Evolutionary conservation across 306 rosid genomes (phyloP).

Genomic region (Vigna unguiculata): DNA sequence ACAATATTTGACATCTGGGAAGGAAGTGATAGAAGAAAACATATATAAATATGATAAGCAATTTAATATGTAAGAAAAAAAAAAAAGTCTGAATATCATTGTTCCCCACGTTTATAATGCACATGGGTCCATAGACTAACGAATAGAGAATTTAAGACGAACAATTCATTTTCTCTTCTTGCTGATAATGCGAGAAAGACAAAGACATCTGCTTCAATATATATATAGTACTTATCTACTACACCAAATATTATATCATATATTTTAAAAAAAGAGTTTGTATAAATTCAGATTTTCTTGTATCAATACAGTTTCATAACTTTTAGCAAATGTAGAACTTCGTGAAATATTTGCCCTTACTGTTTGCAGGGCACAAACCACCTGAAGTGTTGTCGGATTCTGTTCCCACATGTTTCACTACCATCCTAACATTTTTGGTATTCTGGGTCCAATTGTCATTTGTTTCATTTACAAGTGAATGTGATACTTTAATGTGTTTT

Average conservation of each 20-base stretch:
- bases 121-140: no score
- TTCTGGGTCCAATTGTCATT: neutral
- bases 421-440: neutral
- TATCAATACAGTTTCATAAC: neutral
- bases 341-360: neutral
- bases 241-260: neutral
- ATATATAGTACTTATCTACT: no score
- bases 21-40: no score
- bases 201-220: no score
- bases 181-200: no score
- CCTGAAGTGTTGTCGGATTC: constrained; percentile 24
- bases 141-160: no score
- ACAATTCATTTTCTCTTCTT: no score
- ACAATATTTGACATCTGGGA: no score
- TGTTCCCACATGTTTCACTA: constrained; percentile 5
- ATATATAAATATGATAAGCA: no score
- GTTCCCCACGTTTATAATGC: no score
- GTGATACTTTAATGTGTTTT: neutral
- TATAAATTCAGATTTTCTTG: neutral
- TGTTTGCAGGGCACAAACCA: constrained; percentile 1
- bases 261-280: neutral
- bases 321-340: neutral
- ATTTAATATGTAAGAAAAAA: no score
- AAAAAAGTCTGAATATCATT: no score
- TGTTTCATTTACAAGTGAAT: neutral